These are phyloP conservation scores for Diaporthe destruens DNA, from an alignment of 2,329 filamentous ascomycete species.

Conservation along the genomic window DNA sequence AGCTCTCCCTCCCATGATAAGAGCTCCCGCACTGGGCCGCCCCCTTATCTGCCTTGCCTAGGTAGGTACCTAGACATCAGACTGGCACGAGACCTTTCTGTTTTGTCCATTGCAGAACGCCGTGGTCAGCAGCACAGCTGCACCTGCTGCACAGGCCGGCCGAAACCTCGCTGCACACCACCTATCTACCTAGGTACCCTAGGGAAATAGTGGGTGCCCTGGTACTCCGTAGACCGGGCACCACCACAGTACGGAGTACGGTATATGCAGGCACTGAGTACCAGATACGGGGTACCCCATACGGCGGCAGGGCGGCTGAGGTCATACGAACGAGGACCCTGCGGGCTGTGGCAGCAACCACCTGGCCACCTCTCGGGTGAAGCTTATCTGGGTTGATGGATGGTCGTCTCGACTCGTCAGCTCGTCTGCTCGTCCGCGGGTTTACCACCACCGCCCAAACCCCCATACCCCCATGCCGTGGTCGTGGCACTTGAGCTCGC, in stretches of 20 bases:
- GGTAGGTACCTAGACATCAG: conserved; percentile 1
- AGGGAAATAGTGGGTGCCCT: too few relatives aligned
- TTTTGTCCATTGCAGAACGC: background rate
- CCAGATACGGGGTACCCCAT: background rate
- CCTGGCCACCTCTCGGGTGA: conserved; percentile 15
- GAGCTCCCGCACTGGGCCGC: conserved; percentile 12
- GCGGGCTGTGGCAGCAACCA: background rate
- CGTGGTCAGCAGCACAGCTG: conserved; percentile 7
- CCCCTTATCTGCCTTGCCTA: background rate
- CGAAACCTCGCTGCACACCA: background rate
- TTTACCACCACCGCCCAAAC: background rate
- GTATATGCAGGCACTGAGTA: background rate
- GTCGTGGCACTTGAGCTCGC: background rate
- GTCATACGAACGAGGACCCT: conserved; percentile 22
- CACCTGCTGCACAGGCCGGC: too few relatives aligned
- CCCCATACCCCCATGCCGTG: too few relatives aligned
- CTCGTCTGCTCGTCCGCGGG: too few relatives aligned
- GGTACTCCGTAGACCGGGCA: background rate
- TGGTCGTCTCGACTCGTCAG: conserved; percentile 18
- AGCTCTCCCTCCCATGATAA: conserved; percentile 19
- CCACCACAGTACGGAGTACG: background rate
- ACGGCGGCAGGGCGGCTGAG: background rate
- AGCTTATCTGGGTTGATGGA: conserved; percentile 14
- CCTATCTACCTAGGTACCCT: too few relatives aligned
- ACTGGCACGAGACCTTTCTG: conserved; percentile 14